phyloP scores from a whole-genome alignment of 495 filamentous ascomycete species.

The Monascus purpureus region DNA sequence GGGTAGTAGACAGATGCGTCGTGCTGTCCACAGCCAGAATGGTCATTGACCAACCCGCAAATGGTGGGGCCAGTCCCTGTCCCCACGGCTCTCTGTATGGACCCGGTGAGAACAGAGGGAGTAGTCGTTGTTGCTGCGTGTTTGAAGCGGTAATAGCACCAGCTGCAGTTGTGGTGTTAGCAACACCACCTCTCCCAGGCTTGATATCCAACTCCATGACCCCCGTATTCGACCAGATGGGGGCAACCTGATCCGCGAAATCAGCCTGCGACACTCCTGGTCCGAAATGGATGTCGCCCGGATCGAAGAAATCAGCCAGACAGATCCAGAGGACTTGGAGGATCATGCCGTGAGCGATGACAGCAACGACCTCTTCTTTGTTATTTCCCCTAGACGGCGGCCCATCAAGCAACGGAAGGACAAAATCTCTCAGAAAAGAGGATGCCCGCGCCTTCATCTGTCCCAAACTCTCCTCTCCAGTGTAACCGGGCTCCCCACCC shows the following conservation, averaged over 20 bases:
- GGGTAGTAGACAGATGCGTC: slow-evolving; percentile 41
- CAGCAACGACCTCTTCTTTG: slow-evolving; percentile 28
- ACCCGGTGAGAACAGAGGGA: no score
- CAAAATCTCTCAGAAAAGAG: slow-evolving; percentile 44
- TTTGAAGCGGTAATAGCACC: no score
- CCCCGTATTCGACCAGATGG: slow-evolving; percentile 48
- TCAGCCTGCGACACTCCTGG: slow-evolving; percentile 5
- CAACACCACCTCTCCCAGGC: no score
- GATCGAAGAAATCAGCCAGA: slow-evolving; percentile 39
- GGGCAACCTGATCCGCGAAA: slow-evolving; percentile 7
- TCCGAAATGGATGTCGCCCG: slow-evolving; percentile 17
- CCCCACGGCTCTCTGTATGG: no score
- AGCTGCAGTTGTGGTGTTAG: no score
- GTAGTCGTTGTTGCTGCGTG: no score
- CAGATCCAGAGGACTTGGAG: slow-evolving; percentile 49
- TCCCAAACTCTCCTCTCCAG: slow-evolving; percentile 23
- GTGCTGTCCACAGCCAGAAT: slow-evolving; percentile 29
- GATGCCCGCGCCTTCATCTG: slow-evolving; percentile 49
- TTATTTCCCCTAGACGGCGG: slow-evolving; percentile 2
- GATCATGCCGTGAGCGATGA: slow-evolving; percentile 70
- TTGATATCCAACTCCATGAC: slow-evolving; percentile 40
- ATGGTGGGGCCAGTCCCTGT: no score
- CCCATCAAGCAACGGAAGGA: slow-evolving; percentile 36
- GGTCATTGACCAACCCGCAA: slow-evolving; percentile 8
- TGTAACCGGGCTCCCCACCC: slow-evolving; percentile 38